Conservation (phyloP, 495 filamentous ascomycete species). For the Penicillium chermesinum region DNA sequence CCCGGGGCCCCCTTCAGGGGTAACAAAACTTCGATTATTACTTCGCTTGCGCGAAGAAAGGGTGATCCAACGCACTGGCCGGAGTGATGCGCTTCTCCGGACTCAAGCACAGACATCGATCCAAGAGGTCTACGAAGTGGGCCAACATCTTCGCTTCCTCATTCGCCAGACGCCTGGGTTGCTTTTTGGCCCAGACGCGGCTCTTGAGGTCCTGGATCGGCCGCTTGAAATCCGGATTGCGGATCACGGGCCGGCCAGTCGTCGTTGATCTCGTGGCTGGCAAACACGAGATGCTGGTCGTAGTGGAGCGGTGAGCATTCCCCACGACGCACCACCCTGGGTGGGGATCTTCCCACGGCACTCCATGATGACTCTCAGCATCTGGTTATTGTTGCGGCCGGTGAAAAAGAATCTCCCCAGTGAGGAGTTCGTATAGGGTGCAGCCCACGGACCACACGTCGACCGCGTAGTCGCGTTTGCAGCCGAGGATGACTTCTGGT, state of each 20-base stretch:
- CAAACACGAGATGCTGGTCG: constrained; percentile 80
- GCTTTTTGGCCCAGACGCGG: constrained; percentile 66
- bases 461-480: constrained; percentile 88
- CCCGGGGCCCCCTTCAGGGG: too few species aligned
- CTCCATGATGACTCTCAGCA: constrained; percentile 94
- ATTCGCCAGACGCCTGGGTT: constrained; percentile 64
- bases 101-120: constrained; percentile 81
- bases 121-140: constrained; percentile 78
- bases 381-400: constrained; percentile 94
- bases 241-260: constrained; percentile 72
- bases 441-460: constrained; percentile 98
- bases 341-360: constrained; percentile 87
- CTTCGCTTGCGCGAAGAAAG: constrained; percentile 54
- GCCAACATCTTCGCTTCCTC: constrained; percentile 72
- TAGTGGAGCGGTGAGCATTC: constrained; percentile 72
- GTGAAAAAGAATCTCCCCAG: constrained; percentile 95
- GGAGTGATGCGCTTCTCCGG: constrained; percentile 91
- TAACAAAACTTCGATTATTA: not conserved
- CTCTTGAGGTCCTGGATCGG: constrained; percentile 77
- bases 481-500: constrained; percentile 94
- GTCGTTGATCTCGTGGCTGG: constrained; percentile 80
- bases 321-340: constrained; percentile 77
- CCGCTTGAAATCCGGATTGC: constrained; percentile 68
- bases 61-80: constrained; percentile 79
- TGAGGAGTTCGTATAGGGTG: constrained; percentile 94